These are phyloP conservation scores for Dovyalis caffra DNA, from an alignment of 345 rosid genomes.

Conservation along the genomic window DNA sequence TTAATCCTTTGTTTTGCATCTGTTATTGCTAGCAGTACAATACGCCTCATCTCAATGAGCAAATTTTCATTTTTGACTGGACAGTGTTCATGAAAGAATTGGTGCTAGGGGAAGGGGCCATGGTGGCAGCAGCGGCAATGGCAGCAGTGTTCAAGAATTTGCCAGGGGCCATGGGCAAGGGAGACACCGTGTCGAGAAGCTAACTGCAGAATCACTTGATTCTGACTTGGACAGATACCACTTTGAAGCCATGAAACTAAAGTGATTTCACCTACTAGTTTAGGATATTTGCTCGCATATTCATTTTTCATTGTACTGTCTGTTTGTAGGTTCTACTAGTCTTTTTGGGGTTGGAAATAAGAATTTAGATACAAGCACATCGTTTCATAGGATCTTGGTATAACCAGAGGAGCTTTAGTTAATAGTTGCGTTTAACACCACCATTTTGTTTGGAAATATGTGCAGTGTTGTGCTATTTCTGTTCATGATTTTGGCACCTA, in stretches of 20 bases:
- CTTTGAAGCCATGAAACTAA: slow-evolving; percentile 45
- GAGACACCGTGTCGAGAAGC: slow-evolving; percentile 35
- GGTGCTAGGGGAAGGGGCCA: slow-evolving; percentile 39
- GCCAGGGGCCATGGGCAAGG: slow-evolving; percentile 36
- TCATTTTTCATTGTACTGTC: background rate
- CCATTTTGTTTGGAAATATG: background rate
- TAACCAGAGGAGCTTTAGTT: background rate
- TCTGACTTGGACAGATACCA: slow-evolving; percentile 63
- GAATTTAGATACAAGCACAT: too few species aligned
- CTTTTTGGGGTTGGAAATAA: too few species aligned
- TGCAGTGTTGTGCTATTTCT: background rate
- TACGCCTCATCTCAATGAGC: background rate
- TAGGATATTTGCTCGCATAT: background rate
- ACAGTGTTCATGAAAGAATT: slow-evolving; percentile 42
- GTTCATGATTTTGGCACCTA: background rate
- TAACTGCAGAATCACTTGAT: slow-evolving; percentile 59
- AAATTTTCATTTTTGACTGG: background rate
- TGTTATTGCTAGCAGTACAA: background rate
- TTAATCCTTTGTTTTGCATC: background rate
- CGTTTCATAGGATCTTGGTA: too few species aligned
- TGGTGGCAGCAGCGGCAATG: slow-evolving; percentile 35
- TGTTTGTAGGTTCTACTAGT: background rate
- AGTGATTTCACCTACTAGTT: slow-evolving; percentile 8
- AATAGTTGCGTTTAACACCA: background rate
- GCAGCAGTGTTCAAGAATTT: slow-evolving; percentile 11